phyloP scores from a whole-genome alignment of 768 basidiomycete genomes.

The Amanita pseudoporphyria region DNA sequence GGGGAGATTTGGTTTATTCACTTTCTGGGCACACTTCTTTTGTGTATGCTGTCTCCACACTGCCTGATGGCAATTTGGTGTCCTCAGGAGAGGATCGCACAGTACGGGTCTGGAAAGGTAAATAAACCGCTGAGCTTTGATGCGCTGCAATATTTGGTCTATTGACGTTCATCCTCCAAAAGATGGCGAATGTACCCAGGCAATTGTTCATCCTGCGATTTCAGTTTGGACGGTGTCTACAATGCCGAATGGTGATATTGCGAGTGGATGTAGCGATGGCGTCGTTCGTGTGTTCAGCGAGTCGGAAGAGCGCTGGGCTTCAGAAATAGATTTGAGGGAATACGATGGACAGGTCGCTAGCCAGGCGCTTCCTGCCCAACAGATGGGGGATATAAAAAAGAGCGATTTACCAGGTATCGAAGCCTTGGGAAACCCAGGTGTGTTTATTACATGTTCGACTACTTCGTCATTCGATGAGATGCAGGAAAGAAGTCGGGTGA shows the following conservation, averaged over 20 bases:
- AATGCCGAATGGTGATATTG: constrained; percentile 87
- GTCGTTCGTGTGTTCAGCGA: constrained; percentile 80
- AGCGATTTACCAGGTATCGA: constrained; percentile 84
- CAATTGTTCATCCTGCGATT: constrained; percentile 86
- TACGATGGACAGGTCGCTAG: constrained; percentile 71
- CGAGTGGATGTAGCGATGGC: constrained; percentile 86
- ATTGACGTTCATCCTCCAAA: not conserved
- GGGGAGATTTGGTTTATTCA: constrained; percentile 65
- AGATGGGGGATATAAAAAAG: constrained; percentile 91
- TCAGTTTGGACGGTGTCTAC: constrained; percentile 94
- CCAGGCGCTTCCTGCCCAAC: constrained; percentile 75
- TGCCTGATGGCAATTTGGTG: constrained; percentile 76
- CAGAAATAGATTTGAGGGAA: constrained; percentile 48
- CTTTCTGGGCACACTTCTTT: constrained; percentile 96
- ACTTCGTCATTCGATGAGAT: constrained; percentile 1
- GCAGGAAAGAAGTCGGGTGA: constrained; percentile 89
- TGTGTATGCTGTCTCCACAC: constrained; percentile 80
- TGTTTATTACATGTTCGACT: constrained; percentile 11
- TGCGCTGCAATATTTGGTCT: not conserved
- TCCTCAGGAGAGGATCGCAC: constrained; percentile 94
- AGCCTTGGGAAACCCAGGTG: constrained; percentile 64
- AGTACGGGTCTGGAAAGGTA: constrained; percentile 85
- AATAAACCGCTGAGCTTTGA: constrained; percentile 14
- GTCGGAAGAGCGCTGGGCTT: constrained; percentile 64
- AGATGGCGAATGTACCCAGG: constrained; percentile 88